Evolutionary conservation across 73 alveolate genomes (phyloP), one percentile per base, ranked within the genome.

Genomic region (Paramecium primaurelia): DNA sequence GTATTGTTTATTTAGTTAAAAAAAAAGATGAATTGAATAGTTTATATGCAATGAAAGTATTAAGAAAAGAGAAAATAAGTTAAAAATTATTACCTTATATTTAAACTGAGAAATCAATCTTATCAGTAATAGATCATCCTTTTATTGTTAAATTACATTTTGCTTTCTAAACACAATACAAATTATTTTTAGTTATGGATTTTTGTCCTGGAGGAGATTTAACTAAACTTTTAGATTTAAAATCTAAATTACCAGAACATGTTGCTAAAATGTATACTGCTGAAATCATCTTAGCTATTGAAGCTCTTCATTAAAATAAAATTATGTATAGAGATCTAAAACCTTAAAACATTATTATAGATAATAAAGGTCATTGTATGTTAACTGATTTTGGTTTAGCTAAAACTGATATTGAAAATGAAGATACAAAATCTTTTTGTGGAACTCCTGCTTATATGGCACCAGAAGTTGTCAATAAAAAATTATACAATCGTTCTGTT

Each of bases 121-220:
- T 86, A 86, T 10, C 58, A 16, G 36, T 32, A 2, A 40, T 86
- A 0, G 86, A 86, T 60, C 98, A 96, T 86, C 99, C 99, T 32
- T 97, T 97, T 86, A 97, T 97, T 26, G 96, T 96, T 4, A 96
- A 95, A 58, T 87, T 97, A 25, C 96, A 97, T 93, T 96, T 87
- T 92, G 97, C 99, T 6, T 97, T 97, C 86, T 97, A 97, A 73
- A 96, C 99, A 0, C 77, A 92, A n/a, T 95, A 90, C 45, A 96
- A 97, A 90, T 95, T 97, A 32, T 97, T 95, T 95, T 95, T 97
- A 86, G 94, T 97, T 54, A 94, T 97, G 85, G 99, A 97, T 88
- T 96, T 92, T 86, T 97, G 99, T 84, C 98, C 99, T 37, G 97
- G 98, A 42, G 98, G 99, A 11, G 99, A 97, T 93, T 80, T 97